Evolutionary conservation across 768 basidiomycete species (phyloP), one percentile per base, ranked within the genome.

Genomic region (Cystofilobasidium ferigula): DNA sequence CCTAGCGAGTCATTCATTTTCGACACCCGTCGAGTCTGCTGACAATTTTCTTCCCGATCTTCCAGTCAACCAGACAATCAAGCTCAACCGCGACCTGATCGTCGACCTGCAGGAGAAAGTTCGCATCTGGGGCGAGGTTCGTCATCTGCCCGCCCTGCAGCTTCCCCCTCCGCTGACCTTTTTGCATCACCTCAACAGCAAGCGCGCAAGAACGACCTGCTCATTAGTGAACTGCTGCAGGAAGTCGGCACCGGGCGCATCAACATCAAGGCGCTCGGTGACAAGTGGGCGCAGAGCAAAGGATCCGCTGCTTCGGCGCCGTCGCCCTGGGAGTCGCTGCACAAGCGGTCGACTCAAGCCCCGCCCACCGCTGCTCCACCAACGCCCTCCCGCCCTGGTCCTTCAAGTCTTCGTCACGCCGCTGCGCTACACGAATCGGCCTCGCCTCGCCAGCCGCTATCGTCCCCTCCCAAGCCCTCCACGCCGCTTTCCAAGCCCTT

Each of bases 21-120:
- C 8, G n/a, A 16, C 40, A 30, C 2, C 30, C 38, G 13, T 22
- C 2, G 1, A 14, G 13, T 13, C 13, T 36, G 28, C 54, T 43
- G 48, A 24, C 34, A 3, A 3, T 16, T 3, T 28, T 40, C 32
- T 13, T 22, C 35, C 10, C 28, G 16, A 22, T 7, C 38, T 32
- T n/a, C 3, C 30, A 61, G 60, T 67, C 24, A 57, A 61, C 40
- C 47, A 58, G 32, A 64, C 57, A 3, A 64, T 64, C 45, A 35
- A 30, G 26, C 34, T 26, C 24, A 57, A 64, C 34, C 32, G 35
- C n/a, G 63, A 57, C 14, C 42, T 64, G 14, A 43, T 64, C 43
- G 24, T 57, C 13, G 34, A 58, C 10, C 43, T 57, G 9, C 54
- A 43, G n/a, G 24, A 18, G 5, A 42, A 57, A 43, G 28, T 64